Conservation (phyloP, 2,329 filamentous ascomycete genomes). For the Aureobasidium musti region DNA sequence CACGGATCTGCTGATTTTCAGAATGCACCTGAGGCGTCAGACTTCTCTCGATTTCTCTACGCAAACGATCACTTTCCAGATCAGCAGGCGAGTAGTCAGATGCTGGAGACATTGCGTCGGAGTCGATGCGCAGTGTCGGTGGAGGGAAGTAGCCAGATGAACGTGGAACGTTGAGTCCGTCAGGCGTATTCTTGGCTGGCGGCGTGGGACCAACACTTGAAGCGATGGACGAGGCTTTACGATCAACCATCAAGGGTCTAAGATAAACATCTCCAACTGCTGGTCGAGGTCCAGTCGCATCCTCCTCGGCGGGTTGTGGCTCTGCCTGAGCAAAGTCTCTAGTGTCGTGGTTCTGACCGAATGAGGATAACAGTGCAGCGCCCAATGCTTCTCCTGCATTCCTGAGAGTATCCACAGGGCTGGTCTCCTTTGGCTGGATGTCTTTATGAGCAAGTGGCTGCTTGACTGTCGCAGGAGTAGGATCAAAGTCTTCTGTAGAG, state of each 20-base stretch:
- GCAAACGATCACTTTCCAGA: constrained; percentile 69
- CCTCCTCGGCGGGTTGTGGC: constrained; percentile 31
- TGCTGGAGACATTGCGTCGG: constrained; percentile 6
- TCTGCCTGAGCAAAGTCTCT: constrained; percentile 39
- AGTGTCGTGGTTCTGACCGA: constrained; percentile 41
- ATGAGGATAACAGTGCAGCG: constrained; percentile 46
- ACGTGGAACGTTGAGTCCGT: constrained; percentile 30
- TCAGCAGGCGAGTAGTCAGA: constrained; percentile 54
- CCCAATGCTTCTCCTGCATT: constrained; percentile 53
- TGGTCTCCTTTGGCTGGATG: constrained; percentile 30
- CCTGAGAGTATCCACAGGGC: constrained; percentile 51
- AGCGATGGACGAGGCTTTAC: constrained; percentile 40
- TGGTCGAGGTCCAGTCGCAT: constrained; percentile 36
- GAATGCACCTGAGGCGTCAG: constrained; percentile 54
- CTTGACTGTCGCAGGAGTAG: constrained; percentile 43
- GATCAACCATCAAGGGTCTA: constrained; percentile 45
- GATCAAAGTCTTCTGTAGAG: constrained; percentile 33
- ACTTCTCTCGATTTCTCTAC: constrained; percentile 73
- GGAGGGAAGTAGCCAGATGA: constrained; percentile 44
- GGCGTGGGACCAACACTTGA: constrained; percentile 50
- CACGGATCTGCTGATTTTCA: constrained; percentile 30
- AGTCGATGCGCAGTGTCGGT: constrained; percentile 31
- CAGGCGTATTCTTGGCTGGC: constrained; percentile 49
- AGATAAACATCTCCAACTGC: constrained; percentile 43
- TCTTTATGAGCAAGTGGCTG: constrained; percentile 37